A percentile compares a stretch with the other conserved stretches of the same genome.
Conservation (phyloP, 2,329 filamentous ascomycete genomes). For the Phyllosticta citribraziliensis region DNA sequence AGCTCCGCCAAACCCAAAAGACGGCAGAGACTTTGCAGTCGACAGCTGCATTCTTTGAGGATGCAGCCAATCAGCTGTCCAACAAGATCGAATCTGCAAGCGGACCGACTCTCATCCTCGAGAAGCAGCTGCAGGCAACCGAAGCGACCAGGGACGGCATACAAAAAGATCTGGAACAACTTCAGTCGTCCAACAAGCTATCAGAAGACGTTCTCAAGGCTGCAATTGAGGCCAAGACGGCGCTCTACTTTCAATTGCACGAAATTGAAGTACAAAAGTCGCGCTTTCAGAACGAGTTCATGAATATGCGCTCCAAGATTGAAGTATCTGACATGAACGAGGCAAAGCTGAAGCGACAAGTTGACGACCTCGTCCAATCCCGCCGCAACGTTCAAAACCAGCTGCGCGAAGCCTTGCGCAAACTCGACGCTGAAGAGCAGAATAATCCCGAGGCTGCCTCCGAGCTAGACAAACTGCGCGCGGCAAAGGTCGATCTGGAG, state of each 20-base stretch:
- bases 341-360: slow-evolving; percentile 14
- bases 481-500: slow-evolving; percentile 16
- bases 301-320: slow-evolving; percentile 15
- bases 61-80: slow-evolving; percentile 2
- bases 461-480: slow-evolving; percentile 18
- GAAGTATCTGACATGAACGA: slow-evolving; percentile 16
- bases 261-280: slow-evolving; percentile 18
- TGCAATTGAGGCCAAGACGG: slow-evolving; percentile 4
- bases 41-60: slow-evolving; percentile 2
- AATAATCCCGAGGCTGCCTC: slow-evolving; percentile 7
- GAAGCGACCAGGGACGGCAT: slow-evolving; percentile 6
- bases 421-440: slow-evolving; percentile 4
- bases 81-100: slow-evolving; percentile 1
- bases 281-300: slow-evolving; percentile 17
- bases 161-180: background rate
- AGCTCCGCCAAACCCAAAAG: slow-evolving; percentile 3
- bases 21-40: slow-evolving; percentile 3
- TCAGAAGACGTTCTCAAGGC: slow-evolving; percentile 2
- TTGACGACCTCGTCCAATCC: slow-evolving; percentile 4
- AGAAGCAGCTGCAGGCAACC: slow-evolving; percentile 7
- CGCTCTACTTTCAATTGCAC: slow-evolving; percentile 13
- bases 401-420: slow-evolving; percentile 5
- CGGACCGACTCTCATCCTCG: slow-evolving; percentile 3
- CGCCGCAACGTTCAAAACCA: slow-evolving; percentile 8
- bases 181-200: background rate